phyloP scores from a whole-genome alignment of 352 stramenopile genomes.

The Plasmopara viticola region DNA sequence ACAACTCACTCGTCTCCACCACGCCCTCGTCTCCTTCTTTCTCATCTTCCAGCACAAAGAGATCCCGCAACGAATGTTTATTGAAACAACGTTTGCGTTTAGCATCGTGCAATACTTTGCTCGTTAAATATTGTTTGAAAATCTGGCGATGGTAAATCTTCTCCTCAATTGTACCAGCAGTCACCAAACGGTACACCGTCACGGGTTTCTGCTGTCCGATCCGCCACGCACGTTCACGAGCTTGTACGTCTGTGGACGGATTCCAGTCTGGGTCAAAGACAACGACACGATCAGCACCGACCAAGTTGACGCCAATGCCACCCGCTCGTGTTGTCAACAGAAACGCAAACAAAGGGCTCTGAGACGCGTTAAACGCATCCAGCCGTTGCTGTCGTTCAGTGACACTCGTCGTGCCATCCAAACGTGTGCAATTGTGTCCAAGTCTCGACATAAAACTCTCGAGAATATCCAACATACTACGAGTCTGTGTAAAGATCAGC shows the following conservation, averaged over 20 bases:
- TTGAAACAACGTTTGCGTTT: slow-evolving; percentile 97
- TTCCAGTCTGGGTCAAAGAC: slow-evolving; percentile 99
- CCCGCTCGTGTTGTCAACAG: slow-evolving; percentile 87
- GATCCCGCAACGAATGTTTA: slow-evolving; percentile 92
- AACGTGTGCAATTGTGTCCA: slow-evolving; percentile 88
- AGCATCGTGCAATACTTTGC: slow-evolving; percentile 94
- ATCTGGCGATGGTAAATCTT: slow-evolving; percentile 99
- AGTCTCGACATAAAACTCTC: slow-evolving; percentile 84
- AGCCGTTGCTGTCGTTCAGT: slow-evolving; percentile 90
- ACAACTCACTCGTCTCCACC: slow-evolving; percentile 91
- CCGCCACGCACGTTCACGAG: slow-evolving; percentile 95
- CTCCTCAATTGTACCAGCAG: slow-evolving; percentile 98
- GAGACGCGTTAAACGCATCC: slow-evolving; percentile 93
- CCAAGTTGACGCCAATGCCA: slow-evolving; percentile 95
- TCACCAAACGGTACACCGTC: slow-evolving; percentile 92
- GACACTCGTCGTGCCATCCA: slow-evolving; percentile 97
- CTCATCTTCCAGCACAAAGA: slow-evolving; percentile 89
- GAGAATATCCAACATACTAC: slow-evolving; percentile 97
- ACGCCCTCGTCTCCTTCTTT: slow-evolving; percentile 47
- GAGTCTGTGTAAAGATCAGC: slow-evolving; percentile 96
- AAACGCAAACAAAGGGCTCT: slow-evolving; percentile 75
- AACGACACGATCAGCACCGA: slow-evolving; percentile 93
- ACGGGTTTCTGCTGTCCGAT: slow-evolving; percentile 87
- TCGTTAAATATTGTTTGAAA: slow-evolving; percentile 98
- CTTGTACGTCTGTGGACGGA: slow-evolving; percentile 93